phyloP scores from a whole-genome alignment of 345 rosid species.

The Aegle marmelos region DNA sequence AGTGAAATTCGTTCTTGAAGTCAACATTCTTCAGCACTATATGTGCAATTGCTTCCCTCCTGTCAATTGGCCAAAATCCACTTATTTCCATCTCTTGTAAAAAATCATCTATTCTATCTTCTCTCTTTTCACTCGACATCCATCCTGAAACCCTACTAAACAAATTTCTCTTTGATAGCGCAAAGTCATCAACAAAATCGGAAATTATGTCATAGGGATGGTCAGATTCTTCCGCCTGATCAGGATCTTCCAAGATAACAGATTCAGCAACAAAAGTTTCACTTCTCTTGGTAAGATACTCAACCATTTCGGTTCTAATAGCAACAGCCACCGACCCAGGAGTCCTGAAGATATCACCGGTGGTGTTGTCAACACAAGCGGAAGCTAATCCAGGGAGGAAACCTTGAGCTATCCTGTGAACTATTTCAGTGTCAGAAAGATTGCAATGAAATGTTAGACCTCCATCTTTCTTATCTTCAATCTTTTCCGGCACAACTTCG shows the following conservation, averaged over 20 bases:
- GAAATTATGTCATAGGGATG: slow-evolving; percentile 73
- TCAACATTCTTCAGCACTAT: slow-evolving; percentile 75
- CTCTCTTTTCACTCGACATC: slow-evolving; percentile 82
- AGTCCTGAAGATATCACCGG: slow-evolving; percentile 68
- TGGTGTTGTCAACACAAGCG: slow-evolving; percentile 83
- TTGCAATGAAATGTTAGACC: slow-evolving; percentile 56
- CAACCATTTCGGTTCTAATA: slow-evolving; percentile 68
- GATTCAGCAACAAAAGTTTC: slow-evolving; percentile 75
- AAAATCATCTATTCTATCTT: slow-evolving; percentile 84
- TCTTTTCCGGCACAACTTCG: slow-evolving; percentile 43
- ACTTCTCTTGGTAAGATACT: slow-evolving; percentile 63
- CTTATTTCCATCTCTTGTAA: slow-evolving; percentile 81
- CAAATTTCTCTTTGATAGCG: slow-evolving; percentile 60
- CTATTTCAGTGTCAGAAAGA: slow-evolving; percentile 62
- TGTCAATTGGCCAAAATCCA: slow-evolving; percentile 70
- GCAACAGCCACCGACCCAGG: slow-evolving; percentile 78
- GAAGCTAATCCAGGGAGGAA: slow-evolving; percentile 78
- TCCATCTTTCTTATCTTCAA: slow-evolving; percentile 52
- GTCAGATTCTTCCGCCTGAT: slow-evolving; percentile 48
- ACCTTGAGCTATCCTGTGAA: slow-evolving; percentile 53
- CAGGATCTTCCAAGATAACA: slow-evolving; percentile 47
- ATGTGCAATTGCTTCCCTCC: slow-evolving; percentile 55
- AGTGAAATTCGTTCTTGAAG: slow-evolving; percentile 58
- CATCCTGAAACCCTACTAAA: slow-evolving; percentile 81
- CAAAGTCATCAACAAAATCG: slow-evolving; percentile 70